Evolutionary conservation across 1,139 yeast species (phyloP).

Genomic region (Diutina ranongensis): DNA sequence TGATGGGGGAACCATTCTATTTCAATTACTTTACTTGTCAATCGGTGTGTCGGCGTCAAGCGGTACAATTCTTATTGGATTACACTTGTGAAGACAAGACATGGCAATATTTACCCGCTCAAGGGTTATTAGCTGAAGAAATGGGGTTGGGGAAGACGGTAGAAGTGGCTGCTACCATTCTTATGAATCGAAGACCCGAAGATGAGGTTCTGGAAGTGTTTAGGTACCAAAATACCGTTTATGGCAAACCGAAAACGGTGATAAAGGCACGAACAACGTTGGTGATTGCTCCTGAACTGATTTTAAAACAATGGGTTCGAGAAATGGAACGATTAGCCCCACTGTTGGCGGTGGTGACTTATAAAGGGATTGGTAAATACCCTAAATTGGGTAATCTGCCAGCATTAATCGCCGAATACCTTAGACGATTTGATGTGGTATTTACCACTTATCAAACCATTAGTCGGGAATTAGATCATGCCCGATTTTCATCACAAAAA

Average conservation of each 20-base stretch:
- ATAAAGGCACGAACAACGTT: constrained; percentile 57
- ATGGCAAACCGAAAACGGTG: constrained; percentile 31
- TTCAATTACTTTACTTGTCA: constrained; percentile 41
- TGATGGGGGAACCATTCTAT: constrained; percentile 21
- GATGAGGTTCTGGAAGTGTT: constrained; percentile 31
- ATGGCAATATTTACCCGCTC: background rate
- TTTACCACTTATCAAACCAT: constrained; percentile 66
- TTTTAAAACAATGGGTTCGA: constrained; percentile 72
- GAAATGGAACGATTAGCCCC: constrained; percentile 56
- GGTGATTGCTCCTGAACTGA: constrained; percentile 76
- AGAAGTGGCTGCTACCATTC: constrained; percentile 58
- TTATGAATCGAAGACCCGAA: constrained; percentile 43
- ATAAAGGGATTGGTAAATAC: constrained; percentile 45
- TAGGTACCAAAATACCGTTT: constrained; percentile 22
- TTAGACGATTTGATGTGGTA: constrained; percentile 61
- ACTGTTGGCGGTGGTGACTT: constrained; percentile 44
- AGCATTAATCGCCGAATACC: constrained; percentile 31
- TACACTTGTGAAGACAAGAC: constrained; percentile 11
- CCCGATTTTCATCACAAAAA: constrained; percentile 46
- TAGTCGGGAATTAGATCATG: constrained; percentile 70
- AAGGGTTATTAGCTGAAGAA: constrained; percentile 74
- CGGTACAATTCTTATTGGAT: constrained; percentile 17
- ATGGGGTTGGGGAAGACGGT: constrained; percentile 97
- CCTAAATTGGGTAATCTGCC: constrained; percentile 33
- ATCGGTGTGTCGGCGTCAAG: constrained; percentile 22